phyloP scores from a whole-genome alignment of 2,329 filamentous ascomycete species.

The Aspergillus oerlinghausenensis region DNA sequence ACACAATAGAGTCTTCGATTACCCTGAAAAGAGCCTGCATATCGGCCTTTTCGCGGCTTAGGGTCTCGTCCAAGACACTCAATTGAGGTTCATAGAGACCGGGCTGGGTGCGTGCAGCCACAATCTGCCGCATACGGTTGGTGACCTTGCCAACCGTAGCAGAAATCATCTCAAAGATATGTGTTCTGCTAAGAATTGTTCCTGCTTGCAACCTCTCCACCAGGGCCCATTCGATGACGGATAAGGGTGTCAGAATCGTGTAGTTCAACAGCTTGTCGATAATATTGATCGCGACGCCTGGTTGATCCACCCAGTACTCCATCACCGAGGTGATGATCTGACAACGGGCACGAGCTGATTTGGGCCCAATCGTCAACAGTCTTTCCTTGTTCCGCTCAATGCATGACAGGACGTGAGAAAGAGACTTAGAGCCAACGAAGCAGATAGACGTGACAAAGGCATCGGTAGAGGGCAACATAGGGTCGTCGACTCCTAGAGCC shows the following conservation, averaged over 20 bases:
- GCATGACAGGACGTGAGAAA: conserved; percentile 91
- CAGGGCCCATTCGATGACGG: conserved; percentile 87
- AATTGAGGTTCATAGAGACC: conserved; percentile 52
- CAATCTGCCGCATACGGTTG: conserved; percentile 75
- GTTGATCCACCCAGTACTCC: conserved; percentile 88
- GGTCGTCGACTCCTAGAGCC: conserved; percentile 64
- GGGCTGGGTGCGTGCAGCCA: conserved; percentile 57
- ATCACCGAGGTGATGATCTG: conserved; percentile 91
- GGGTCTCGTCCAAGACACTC: conserved; percentile 59
- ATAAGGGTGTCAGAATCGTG: conserved; percentile 79
- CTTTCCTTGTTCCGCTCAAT: conserved; percentile 93
- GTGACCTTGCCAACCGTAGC: conserved; percentile 89
- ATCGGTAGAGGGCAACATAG: conserved; percentile 81
- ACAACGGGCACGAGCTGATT: conserved; percentile 68
- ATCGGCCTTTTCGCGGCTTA: conserved; percentile 63
- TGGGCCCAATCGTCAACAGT: conserved; percentile 70
- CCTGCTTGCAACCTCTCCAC: conserved; percentile 61
- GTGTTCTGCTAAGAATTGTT: conserved; percentile 63
- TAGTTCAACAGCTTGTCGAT: conserved; percentile 97
- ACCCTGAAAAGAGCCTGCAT: conserved; percentile 76
- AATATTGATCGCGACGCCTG: conserved; percentile 85
- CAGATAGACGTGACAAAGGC: conserved; percentile 92
- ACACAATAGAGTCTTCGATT: conserved; percentile 71
- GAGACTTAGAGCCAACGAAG: conserved; percentile 88
- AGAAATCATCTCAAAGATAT: conserved; percentile 85